phyloP scores from a whole-genome alignment of 2,329 filamentous ascomycete genomes.

The Acephala macrosclerotiorum region DNA sequence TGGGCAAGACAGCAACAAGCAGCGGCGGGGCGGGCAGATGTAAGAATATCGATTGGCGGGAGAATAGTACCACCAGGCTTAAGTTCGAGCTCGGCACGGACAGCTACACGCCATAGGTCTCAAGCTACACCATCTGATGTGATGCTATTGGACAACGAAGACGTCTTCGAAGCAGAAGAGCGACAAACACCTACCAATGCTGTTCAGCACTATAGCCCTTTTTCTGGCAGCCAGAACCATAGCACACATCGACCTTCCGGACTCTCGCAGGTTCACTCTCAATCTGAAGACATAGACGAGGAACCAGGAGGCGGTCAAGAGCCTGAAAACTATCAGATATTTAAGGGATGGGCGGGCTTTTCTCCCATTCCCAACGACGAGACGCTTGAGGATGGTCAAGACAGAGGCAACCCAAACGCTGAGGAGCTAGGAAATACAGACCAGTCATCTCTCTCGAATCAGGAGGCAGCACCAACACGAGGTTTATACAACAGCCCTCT shows the following conservation, averaged over 20 bases:
- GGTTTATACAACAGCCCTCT: slow-evolving; percentile 6
- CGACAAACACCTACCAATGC: not conserved
- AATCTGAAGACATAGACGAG: not conserved
- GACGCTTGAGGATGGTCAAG: not conserved
- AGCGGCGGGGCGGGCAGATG: slow-evolving; percentile 28
- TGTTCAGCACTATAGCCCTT: not conserved
- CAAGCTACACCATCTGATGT: slow-evolving; percentile 37
- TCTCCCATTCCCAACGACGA: slow-evolving; percentile 10
- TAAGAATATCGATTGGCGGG: slow-evolving; percentile 42
- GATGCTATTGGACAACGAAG: slow-evolving; percentile 41
- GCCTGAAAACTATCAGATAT: not conserved
- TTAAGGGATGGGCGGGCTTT: slow-evolving; percentile 12
- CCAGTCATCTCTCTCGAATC: not conserved
- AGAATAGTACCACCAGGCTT: slow-evolving; percentile 34
- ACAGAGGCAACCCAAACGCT: not conserved
- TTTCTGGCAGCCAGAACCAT: not conserved
- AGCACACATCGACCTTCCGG: no score
- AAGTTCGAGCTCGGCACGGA: slow-evolving; percentile 37
- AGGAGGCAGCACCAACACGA: not conserved
- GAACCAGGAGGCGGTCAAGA: not conserved
- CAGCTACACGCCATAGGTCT: slow-evolving; percentile 11
- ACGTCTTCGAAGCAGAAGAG: not conserved
- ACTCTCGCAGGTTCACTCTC: not conserved
- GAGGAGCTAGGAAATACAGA: not conserved
- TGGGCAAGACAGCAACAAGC: slow-evolving; percentile 2